Evolutionary conservation across 495 filamentous ascomycete genomes (phyloP).

Genomic region (Penicillium coprophilum): DNA sequence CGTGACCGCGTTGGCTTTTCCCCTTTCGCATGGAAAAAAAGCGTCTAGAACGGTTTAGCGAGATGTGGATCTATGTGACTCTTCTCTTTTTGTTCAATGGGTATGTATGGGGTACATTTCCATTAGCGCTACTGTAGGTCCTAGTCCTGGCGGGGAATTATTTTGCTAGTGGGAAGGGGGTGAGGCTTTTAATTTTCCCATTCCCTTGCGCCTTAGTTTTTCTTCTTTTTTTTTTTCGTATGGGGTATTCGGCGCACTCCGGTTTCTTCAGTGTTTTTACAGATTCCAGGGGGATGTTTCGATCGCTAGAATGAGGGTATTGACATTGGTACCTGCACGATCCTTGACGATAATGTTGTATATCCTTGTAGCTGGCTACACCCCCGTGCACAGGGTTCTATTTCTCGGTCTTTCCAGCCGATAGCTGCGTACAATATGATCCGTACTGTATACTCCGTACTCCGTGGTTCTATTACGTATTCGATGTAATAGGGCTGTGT

Average conservation of each 20-base stretch:
- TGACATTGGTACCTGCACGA: neutral
- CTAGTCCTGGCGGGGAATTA: neutral
- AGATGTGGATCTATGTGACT: neutral
- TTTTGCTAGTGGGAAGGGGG: neutral
- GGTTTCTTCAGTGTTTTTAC: too few species aligned
- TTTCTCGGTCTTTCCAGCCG: neutral
- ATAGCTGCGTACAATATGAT: too few species aligned
- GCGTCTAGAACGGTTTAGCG: conserved; percentile 6
- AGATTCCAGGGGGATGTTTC: too few species aligned
- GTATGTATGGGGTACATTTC: conserved; percentile 4
- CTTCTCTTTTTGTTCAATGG: neutral
- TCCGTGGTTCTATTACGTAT: too few species aligned
- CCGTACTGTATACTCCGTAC: too few species aligned
- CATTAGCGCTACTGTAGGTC: conserved; percentile 3
- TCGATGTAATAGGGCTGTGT: too few species aligned
- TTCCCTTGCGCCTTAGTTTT: neutral
- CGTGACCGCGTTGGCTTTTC: neutral
- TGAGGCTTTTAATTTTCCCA: neutral
- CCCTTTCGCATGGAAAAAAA: neutral
- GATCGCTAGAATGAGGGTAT: too few species aligned
- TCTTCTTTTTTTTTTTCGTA: neutral
- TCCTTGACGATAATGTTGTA: neutral
- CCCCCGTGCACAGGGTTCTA: neutral
- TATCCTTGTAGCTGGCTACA: neutral
- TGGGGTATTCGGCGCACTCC: neutral